Evolutionary conservation across 352 stramenopile genomes (phyloP).

Genomic region (Phytophthora ramorum): DNA sequence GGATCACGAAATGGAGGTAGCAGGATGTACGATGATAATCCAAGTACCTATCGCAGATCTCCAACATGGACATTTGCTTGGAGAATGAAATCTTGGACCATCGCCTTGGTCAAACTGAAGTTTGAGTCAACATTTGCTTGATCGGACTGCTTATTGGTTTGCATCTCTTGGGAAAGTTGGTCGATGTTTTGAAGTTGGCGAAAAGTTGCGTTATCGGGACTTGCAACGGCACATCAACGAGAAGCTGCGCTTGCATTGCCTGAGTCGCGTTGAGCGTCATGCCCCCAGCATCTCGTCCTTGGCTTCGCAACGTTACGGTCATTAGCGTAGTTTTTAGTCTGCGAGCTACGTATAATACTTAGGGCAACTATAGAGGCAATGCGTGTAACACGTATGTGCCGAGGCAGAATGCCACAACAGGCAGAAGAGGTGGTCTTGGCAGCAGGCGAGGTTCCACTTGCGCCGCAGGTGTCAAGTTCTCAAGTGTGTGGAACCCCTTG

Average conservation of each 20-base stretch:
- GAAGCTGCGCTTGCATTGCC: slow-evolving; percentile 11
- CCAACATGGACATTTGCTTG: background rate
- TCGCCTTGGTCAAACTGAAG: background rate
- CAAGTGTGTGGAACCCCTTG: too few species aligned
- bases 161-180: slow-evolving; percentile 3
- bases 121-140: slow-evolving; percentile 2
- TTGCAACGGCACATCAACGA: background rate
- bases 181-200: slow-evolving; percentile 10
- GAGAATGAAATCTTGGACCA: background rate
- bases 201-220: slow-evolving; percentile 15
- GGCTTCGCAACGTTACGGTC: too few species aligned
- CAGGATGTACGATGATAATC: background rate
- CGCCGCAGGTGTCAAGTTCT: too few species aligned
- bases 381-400: too few species aligned
- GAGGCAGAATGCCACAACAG: too few species aligned
- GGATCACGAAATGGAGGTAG: background rate
- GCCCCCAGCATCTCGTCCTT: too few species aligned
- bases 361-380: too few species aligned
- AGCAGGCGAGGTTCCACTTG: too few species aligned
- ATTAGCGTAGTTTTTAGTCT: too few species aligned
- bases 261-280: too few species aligned
- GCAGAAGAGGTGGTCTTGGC: too few species aligned
- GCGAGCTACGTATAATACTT: too few species aligned
- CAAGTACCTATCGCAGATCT: background rate
- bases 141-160: background rate